Conservation (phyloP, 225 moss, liverwort and hornwort species). For the Asterella californica region DNA sequence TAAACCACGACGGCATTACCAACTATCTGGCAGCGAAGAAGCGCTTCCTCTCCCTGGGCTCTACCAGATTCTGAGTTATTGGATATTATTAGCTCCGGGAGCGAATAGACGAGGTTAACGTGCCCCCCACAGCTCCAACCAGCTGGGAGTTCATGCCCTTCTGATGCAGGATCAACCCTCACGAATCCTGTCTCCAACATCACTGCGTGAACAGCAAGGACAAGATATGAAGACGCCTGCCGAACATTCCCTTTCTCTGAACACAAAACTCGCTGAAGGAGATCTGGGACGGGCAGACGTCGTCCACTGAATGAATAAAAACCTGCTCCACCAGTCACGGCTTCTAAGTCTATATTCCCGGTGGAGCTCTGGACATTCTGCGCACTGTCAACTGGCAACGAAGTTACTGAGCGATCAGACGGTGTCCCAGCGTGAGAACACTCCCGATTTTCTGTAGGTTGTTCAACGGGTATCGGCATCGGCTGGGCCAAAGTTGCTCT, state of each 20-base stretch:
- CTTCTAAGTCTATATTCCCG: conserved; percentile 32
- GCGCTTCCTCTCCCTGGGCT: conserved; percentile 54
- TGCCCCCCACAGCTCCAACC: conserved; percentile 70
- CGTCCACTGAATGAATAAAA: conserved; percentile 20
- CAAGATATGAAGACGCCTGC: conserved; percentile 58
- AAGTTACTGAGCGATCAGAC: conserved; percentile 14
- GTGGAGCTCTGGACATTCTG: conserved; percentile 11
- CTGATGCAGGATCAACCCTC: conserved; percentile 45
- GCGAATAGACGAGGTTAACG: conserved; percentile 72
- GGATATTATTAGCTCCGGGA: conserved; percentile 58
- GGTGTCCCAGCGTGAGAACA: conserved; percentile 15
- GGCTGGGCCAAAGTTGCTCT: conserved; percentile 39
- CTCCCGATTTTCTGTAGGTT: background rate
- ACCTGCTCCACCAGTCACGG: conserved; percentile 39
- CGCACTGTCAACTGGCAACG: background rate
- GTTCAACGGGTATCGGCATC: conserved; percentile 5
- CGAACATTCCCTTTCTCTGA: conserved; percentile 61
- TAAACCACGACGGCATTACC: conserved; percentile 82
- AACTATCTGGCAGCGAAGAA: conserved; percentile 80
- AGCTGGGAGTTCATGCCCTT: conserved; percentile 54
- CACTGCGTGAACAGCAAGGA: conserved; percentile 87
- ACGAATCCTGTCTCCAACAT: conserved; percentile 97
- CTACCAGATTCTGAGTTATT: conserved; percentile 29
- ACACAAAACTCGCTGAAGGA: conserved; percentile 70
- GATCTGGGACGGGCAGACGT: conserved; percentile 61